These are phyloP conservation scores for Lolium multiflorum DNA, from an alignment of 176 grass and related monocot genomes.

Conservation along the genomic window DNA sequence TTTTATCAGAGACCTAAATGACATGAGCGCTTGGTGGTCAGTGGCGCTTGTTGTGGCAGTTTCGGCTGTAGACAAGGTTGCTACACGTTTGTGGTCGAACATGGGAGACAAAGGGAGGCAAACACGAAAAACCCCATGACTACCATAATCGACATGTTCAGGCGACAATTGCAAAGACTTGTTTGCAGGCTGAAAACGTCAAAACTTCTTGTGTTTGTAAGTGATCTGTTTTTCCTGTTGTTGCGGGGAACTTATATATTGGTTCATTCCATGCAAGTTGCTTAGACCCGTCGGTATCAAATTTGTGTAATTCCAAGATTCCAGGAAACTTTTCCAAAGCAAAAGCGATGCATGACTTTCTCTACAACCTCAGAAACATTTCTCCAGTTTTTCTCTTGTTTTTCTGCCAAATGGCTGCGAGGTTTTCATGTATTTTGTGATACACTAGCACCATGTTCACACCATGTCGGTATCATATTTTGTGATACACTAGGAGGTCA, in stretches of 20 bases:
- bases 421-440: too few species aligned
- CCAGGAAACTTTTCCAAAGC: too few species aligned
- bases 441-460: too few species aligned
- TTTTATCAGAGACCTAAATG: constrained; percentile 7
- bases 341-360: too few species aligned
- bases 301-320: too few species aligned
- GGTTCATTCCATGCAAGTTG: too few species aligned
- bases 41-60: constrained; percentile 5
- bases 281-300: too few species aligned
- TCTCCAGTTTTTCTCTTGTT: too few species aligned
- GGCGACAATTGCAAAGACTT: neutral
- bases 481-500: too few species aligned
- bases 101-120: neutral
- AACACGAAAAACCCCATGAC: neutral
- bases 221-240: neutral
- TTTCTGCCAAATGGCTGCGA: too few species aligned
- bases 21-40: constrained; percentile 17
- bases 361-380: too few species aligned
- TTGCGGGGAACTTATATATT: neutral
- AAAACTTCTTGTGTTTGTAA: neutral
- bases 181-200: neutral
- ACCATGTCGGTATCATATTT: too few species aligned
- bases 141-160: neutral
- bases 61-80: neutral
- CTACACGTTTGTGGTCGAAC: neutral